Conservation (phyloP, 2,329 filamentous ascomycete genomes). For the Paradendryphiella salina region DNA sequence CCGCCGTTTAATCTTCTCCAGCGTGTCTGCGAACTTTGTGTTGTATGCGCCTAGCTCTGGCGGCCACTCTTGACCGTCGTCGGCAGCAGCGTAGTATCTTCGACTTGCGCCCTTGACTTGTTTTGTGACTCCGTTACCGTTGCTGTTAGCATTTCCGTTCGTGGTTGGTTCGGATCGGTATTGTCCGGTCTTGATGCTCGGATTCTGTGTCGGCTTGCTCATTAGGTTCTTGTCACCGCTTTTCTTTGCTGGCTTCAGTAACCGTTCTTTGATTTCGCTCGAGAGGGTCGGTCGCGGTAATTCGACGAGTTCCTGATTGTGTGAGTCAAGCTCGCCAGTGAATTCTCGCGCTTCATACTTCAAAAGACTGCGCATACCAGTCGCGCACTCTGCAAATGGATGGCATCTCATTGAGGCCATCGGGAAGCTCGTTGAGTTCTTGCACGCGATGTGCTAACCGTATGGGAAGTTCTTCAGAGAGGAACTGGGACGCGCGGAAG, state of each 20-base stretch:
- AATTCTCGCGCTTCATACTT: conserved; percentile 63
- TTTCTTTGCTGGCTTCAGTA: conserved; percentile 69
- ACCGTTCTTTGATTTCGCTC: conserved; percentile 73
- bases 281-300: conserved; percentile 77
- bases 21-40: conserved; percentile 80
- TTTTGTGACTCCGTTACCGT: conserved; percentile 53
- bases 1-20: conserved; percentile 92
- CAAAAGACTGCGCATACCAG: conserved; percentile 99
- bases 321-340: conserved; percentile 33
- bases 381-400: conserved; percentile 93
- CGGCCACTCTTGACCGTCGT: conserved; percentile 87
- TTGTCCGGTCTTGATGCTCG: conserved; percentile 82
- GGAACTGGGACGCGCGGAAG: conserved; percentile 96
- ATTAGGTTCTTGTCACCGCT: conserved; percentile 69
- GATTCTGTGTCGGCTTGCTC: conserved; percentile 83
- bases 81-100: conserved; percentile 89
- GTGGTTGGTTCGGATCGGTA: conserved; percentile 63
- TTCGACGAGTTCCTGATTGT: conserved; percentile 80
- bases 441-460: conserved; percentile 94
- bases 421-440: conserved; percentile 87
- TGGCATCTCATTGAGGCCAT: conserved; percentile 97
- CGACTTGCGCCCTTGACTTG: conserved; percentile 56
- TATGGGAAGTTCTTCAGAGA: conserved; percentile 97
- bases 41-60: conserved; percentile 95
- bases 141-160: conserved; percentile 47